Conservation (phyloP, 805 yeast species). For the Metahyphopichia silvanorum region DNA sequence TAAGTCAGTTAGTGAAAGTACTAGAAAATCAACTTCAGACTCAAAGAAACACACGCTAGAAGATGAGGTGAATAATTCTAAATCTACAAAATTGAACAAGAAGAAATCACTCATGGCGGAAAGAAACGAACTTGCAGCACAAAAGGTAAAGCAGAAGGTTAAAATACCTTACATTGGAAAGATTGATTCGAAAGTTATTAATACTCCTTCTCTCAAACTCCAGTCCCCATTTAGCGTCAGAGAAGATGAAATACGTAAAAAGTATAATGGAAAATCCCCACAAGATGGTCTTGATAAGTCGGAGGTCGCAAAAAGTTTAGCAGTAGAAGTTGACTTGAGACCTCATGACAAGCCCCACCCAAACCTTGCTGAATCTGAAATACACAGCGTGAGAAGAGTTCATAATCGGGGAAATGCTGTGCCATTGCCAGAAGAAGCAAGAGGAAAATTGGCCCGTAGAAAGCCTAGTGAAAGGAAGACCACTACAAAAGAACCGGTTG, state of each 20-base stretch:
- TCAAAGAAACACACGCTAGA: background rate
- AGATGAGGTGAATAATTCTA: too few species aligned
- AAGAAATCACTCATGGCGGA: constrained; percentile 28
- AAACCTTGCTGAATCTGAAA: background rate
- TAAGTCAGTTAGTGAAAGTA: too few species aligned
- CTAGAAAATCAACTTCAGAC: too few species aligned
- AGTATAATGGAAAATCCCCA: background rate
- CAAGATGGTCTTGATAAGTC: constrained; percentile 8
- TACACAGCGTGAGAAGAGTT: background rate
- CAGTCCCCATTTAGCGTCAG: too few species aligned
- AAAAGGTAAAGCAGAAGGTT: constrained; percentile 24
- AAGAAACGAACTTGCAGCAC: constrained; percentile 22
- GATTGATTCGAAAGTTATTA: background rate
- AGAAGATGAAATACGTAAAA: background rate
- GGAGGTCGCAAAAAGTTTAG: background rate
- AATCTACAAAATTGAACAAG: constrained; percentile 8
- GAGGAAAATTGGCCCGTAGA: constrained; percentile 15
- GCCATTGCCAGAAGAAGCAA: constrained; percentile 37
- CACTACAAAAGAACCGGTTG: background rate
- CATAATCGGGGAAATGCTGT: constrained; percentile 24
- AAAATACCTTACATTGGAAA: constrained; percentile 21
- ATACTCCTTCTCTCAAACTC: too few species aligned
- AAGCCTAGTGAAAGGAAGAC: constrained; percentile 1
- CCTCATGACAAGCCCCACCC: background rate
- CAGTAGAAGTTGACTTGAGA: background rate